Evolutionary conservation across 345 rosid genomes (phyloP).

Genomic region (Populus euphratica): DNA sequence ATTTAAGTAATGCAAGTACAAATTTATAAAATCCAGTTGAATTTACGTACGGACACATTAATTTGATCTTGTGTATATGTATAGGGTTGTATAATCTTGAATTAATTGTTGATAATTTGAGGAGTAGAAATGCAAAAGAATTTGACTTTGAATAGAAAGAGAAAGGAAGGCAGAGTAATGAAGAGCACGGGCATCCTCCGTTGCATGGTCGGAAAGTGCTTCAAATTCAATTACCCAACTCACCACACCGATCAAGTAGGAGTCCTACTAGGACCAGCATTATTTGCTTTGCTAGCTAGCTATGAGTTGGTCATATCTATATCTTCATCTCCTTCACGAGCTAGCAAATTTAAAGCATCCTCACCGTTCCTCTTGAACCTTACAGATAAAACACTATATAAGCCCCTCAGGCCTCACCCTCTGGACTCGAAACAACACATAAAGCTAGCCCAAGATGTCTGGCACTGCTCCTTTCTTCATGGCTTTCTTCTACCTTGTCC

Average conservation of each 20-base stretch:
- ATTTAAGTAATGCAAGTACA: background rate
- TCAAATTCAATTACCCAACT: slow-evolving; percentile 5
- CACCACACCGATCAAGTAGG: background rate
- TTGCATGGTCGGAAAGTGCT: slow-evolving; percentile 27
- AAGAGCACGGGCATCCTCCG: slow-evolving; percentile 45
- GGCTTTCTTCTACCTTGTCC: slow-evolving; percentile 20
- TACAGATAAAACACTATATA: background rate
- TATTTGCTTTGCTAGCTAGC: slow-evolving; percentile 17
- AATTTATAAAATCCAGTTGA: background rate
- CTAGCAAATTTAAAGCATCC: slow-evolving; percentile 31
- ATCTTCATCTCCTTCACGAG: slow-evolving; percentile 26
- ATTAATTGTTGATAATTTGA: background rate
- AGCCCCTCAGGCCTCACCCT: background rate
- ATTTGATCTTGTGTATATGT: background rate
- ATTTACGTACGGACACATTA: background rate
- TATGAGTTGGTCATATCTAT: slow-evolving; percentile 11
- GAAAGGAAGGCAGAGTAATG: slow-evolving; percentile 26
- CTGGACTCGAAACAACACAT: background rate
- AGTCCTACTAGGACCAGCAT: background rate
- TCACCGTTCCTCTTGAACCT: background rate
- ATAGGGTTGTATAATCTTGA: background rate
- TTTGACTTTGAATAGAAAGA: slow-evolving; percentile 9
- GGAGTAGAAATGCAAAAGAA: slow-evolving; percentile 1
- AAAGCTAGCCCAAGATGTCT: slow-evolving; percentile 16
- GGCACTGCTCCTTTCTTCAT: slow-evolving; percentile 6